These are phyloP conservation scores for Rhizomucor pusillus DNA, from an alignment of 371 early-diverging fungal genomes.

Conservation along the genomic window DNA sequence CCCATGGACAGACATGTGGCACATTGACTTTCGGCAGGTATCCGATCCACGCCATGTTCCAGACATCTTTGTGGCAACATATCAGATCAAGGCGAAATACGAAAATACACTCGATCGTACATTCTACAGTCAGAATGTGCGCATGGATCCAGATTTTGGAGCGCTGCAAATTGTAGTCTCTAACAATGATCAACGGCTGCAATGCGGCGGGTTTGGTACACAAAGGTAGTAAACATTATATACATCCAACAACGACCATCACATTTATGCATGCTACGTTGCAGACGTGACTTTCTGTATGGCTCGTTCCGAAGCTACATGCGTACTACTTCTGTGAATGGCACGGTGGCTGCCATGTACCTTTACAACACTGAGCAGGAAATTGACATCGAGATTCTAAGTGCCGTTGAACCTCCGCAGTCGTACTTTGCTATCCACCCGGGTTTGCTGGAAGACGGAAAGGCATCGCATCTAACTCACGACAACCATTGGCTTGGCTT, in stretches of 20 bases:
- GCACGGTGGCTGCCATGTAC: conserved; percentile 30
- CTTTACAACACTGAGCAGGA: conserved; percentile 20
- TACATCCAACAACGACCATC: too few species aligned
- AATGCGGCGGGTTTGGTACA: conserved; percentile 22
- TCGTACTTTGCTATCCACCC: conserved; percentile 36
- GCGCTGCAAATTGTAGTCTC: conserved; percentile 17
- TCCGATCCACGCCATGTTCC: neutral
- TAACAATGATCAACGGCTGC: neutral
- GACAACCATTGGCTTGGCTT: conserved; percentile 19
- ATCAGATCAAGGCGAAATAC: conserved; percentile 20
- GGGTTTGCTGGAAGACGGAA: conserved; percentile 20
- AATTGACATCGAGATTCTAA: conserved; percentile 31
- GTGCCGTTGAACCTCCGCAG: conserved; percentile 21
- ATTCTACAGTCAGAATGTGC: conserved; percentile 16
- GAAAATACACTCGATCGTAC: conserved; percentile 10
- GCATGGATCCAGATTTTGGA: neutral
- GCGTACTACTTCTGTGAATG: conserved; percentile 17
- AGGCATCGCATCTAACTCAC: conserved; percentile 22
- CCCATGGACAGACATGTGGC: conserved; percentile 27
- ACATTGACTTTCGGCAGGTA: conserved; percentile 14
- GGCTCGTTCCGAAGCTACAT: conserved; percentile 25
- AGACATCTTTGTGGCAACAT: conserved; percentile 18
- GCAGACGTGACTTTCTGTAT: conserved; percentile 21
- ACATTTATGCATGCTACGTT: too few species aligned
- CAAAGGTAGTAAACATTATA: too few species aligned